Conservation (phyloP, 331 rosid genomes). For the Stylosanthes scabra region DNA sequence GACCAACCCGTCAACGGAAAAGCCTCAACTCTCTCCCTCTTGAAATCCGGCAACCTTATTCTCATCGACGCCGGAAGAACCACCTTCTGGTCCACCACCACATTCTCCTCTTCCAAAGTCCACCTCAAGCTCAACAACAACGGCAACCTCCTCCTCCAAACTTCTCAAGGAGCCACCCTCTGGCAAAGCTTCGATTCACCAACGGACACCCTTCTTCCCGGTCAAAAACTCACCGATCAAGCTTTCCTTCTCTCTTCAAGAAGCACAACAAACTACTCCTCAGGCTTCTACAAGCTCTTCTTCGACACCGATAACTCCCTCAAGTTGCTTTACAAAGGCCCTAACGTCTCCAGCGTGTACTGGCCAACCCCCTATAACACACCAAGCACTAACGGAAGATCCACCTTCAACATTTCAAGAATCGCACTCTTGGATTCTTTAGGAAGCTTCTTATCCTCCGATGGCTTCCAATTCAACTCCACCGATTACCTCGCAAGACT, state of each 20-base stretch:
- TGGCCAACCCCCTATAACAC: constrained; percentile 39
- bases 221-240: constrained; percentile 39
- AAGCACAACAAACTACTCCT: constrained; percentile 42
- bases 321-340: constrained; percentile 30
- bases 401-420: constrained; percentile 46
- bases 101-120: neutral
- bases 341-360: constrained; percentile 38
- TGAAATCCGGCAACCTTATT: constrained; percentile 42
- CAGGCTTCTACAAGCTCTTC: constrained; percentile 55
- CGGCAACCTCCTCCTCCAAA: constrained; percentile 48
- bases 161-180: neutral
- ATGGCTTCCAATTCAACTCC: constrained; percentile 6
- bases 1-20: constrained; percentile 52
- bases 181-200: constrained; percentile 64
- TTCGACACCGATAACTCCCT: constrained; percentile 52
- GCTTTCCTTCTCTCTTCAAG: constrained; percentile 43
- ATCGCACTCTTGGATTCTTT: constrained; percentile 31
- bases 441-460: constrained; percentile 50
- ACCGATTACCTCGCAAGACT: constrained; percentile 13
- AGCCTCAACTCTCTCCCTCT: constrained; percentile 35
- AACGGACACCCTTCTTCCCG: constrained; percentile 49
- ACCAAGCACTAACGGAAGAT: constrained; percentile 20
- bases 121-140: constrained; percentile 40
- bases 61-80: constrained; percentile 40
- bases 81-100: constrained; percentile 37